Base-by-base conservation (phyloP, 2,329 filamentous ascomycete genomes). In the Fusarium nisikadoi region DNA sequence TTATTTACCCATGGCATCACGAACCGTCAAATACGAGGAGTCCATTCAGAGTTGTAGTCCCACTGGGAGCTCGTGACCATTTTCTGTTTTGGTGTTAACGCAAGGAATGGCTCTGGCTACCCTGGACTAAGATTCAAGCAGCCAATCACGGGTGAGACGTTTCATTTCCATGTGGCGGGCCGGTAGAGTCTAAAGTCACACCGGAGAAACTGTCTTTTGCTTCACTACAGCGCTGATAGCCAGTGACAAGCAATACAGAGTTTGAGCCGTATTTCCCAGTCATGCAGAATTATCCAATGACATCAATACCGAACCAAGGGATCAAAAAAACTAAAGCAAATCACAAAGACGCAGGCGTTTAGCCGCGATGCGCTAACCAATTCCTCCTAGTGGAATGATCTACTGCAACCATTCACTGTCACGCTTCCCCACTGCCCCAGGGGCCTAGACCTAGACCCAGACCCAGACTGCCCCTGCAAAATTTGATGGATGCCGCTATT, bases 221-320 rank as follows among this genome's bases (percentile, higher is more conserved):
- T 39, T 53, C 4, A 2, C 0, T 7, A 2, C 11, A 33, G 16
- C 8, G 0, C 2, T 17, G 12, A n/a, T 7, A 13, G 10, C 11
- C 7, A n/a, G 0, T n/a, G 0, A 6, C 13, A 0, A 13, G 1
- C 1, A 39, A 13, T 7, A 12, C 25, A n/a, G 13, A 2, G 10
- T 10, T 10, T n/a, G 4, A 4, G 1, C 9, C 3, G 4, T 14
- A 29, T n/a, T 27, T 17, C 4, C 23, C 19, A 36, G 10, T 3
- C 33, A 14, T 17, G 3, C 7, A 53, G 5, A 39, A 39, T 53
- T 39, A 27, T 39, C 49, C 33, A 53, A 53, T n/a, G 5, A 9
- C 7, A 36, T 39, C 3, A 17, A n/a, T 4, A 39, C 23, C 23
- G 4, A 38, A 39, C 1, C 19, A 38, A 39, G 33, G 33, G 33